These are phyloP conservation scores for Lactifluus piperatus DNA, from an alignment of 768 basidiomycete genomes.

Conservation along the genomic window DNA sequence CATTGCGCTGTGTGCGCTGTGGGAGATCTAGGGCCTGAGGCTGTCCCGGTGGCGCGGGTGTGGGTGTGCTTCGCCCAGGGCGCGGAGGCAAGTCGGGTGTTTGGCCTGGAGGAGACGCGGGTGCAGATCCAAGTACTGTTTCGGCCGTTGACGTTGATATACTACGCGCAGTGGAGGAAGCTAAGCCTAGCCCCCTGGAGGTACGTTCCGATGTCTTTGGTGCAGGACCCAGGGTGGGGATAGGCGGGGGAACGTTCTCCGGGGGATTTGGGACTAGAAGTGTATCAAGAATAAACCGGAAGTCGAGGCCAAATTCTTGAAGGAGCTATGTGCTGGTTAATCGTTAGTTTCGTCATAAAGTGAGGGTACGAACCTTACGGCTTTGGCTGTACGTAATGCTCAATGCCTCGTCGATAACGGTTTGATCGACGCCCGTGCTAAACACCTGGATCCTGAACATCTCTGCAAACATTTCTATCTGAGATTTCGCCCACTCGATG, in stretches of 20 bases:
- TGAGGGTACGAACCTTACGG: slow-evolving; percentile 50
- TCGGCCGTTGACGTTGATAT: slow-evolving; percentile 2
- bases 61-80: not conserved
- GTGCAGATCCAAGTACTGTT: not conserved
- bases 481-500: slow-evolving; percentile 87
- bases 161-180: slow-evolving; percentile 24
- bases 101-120: slow-evolving; percentile 12
- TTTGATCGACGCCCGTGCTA: slow-evolving; percentile 62
- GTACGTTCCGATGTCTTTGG: slow-evolving; percentile 27
- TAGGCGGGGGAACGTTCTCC: slow-evolving; percentile 25
- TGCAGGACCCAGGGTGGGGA: slow-evolving; percentile 13
- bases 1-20: not conserved
- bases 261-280: slow-evolving; percentile 43
- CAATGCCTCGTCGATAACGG: slow-evolving; percentile 69
- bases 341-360: not conserved
- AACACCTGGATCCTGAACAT: slow-evolving; percentile 91
- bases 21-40: not conserved
- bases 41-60: not conserved
- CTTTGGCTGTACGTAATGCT: slow-evolving; percentile 74
- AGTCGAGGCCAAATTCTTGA: slow-evolving; percentile 91
- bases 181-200: slow-evolving; percentile 18
- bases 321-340: slow-evolving; percentile 45
- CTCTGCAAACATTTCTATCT: slow-evolving; percentile 74
- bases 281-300: slow-evolving; percentile 83
- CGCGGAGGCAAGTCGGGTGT: not conserved